Evolutionary conservation across 495 filamentous ascomycete genomes (phyloP), one percentile per base, ranked within the genome.

Genomic region (Aspergillus affinis): DNA sequence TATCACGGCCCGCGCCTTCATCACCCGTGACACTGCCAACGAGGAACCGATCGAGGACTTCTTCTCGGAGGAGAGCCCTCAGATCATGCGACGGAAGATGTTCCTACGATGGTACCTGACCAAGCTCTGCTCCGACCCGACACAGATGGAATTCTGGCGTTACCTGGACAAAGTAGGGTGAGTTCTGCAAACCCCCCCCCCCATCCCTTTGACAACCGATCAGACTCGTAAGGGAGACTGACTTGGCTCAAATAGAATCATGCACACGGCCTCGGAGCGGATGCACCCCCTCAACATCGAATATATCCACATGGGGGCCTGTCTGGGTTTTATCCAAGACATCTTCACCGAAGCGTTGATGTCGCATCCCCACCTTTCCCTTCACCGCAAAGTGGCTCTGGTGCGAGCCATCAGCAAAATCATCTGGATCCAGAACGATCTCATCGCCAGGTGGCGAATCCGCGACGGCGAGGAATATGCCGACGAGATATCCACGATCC

Each of bases 121-220:
- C 48, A 88, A 86, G 67, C 68, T 91, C 12, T 89, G 87, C 68
- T 84, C 83, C 13, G 88, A 91, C 64, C 88, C 88, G 0, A 84
- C 82, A 44, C 83, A 82, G 62, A 85, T 88, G 78, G 86, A 89
- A 55, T 91, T 90, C 66, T 92, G 88, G 87, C 81, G 88, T 60
- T 92, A 91, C 68, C 72, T 91, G 41, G 85, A 90, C 71, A 92
- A 90, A 73, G 88, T 92, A 27, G 89, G 88, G 78, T 78, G 62
- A 58, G 75, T 71, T 20, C 57, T 29, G 21, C n/a, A n/a, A n/a
- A n/a, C n/a, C n/a, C n/a, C n/a, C n/a, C n/a, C n/a, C n/a, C n/a
- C n/a, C n/a, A n/a, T 45, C 17, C 50, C 17, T 19, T 32, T 23
- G 10, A 52, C 45, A 13, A 27, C 13, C 36, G 15, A 41, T 41